Conservation (phyloP, 371 early-diverging fungal genomes). For the Mucor circinelloides region DNA sequence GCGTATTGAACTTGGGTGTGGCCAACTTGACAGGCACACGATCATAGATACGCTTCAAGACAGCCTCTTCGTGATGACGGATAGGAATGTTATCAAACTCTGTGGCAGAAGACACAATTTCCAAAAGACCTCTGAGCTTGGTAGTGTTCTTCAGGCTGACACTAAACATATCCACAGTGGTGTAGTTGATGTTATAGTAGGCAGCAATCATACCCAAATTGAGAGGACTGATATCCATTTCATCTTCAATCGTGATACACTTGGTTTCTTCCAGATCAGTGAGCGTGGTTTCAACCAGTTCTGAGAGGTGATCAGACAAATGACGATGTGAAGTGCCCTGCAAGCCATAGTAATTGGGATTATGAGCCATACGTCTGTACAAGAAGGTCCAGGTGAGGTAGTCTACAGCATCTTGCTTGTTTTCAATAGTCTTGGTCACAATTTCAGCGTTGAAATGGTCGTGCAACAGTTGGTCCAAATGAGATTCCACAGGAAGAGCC, state of each 20-base stretch:
- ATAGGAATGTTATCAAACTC: constrained; percentile 93
- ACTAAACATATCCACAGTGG: constrained; percentile 92
- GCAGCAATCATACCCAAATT: constrained; percentile 98
- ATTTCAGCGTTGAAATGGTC: constrained; percentile 97
- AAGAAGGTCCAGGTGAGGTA: constrained; percentile 97
- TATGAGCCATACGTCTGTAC: constrained; percentile 92
- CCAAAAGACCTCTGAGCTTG: constrained; percentile 88
- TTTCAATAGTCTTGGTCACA: constrained; percentile 91
- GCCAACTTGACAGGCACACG: constrained; percentile 78
- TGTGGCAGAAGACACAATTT: constrained; percentile 89
- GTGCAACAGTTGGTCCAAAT: constrained; percentile 86
- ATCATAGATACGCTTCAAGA: constrained; percentile 80
- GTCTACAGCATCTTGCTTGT: constrained; percentile 98
- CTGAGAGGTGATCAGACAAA: constrained; percentile 91
- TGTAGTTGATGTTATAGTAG: constrained; percentile 93
- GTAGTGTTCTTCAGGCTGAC: constrained; percentile 84
- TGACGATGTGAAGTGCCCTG: constrained; percentile 87
- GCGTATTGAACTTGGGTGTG: constrained; percentile 70
- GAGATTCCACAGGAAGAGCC: constrained; percentile 93
- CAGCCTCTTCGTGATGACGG: constrained; percentile 87
- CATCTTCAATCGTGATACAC: constrained; percentile 88
- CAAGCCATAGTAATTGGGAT: constrained; percentile 96
- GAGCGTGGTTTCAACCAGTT: constrained; percentile 90
- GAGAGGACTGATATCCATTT: constrained; percentile 81
- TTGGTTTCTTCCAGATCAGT: constrained; percentile 84